Percentiles rank a stretch among this genome's conserved stretches.
Evolutionary conservation across 2,329 filamentous ascomycete species (phyloP).

Genomic region (Nemania bipapillata): DNA sequence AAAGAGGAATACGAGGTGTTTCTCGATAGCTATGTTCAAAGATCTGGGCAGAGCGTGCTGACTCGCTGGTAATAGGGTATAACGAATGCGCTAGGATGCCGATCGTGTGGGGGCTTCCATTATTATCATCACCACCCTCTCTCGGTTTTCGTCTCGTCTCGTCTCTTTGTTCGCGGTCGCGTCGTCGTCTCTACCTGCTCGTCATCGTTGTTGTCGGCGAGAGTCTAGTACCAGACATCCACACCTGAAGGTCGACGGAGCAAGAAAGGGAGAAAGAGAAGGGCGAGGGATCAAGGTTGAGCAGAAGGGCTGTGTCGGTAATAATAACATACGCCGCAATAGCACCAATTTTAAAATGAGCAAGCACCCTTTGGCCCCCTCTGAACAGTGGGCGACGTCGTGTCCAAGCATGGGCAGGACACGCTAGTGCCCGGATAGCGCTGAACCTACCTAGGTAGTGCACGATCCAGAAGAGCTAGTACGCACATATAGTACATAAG

Average conservation of each 20-base stretch:
- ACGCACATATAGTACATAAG: too few relatives aligned
- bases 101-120: conserved; percentile 50
- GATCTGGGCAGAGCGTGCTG: conserved; percentile 47
- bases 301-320: conserved; percentile 33
- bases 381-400: conserved; percentile 27
- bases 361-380: conserved; percentile 33
- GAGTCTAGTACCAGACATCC: conserved; percentile 40
- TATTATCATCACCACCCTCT: conserved; percentile 45
- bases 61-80: conserved; percentile 45
- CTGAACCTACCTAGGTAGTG: too few relatives aligned
- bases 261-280: conserved; percentile 25
- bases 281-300: conserved; percentile 11
- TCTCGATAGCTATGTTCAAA: conserved; percentile 43
- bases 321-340: conserved; percentile 39
- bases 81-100: conserved; percentile 48
- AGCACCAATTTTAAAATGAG: conserved; percentile 50
- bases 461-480: too few relatives aligned
- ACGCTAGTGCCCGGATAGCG: too few relatives aligned
- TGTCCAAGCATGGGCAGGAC: conserved; percentile 9
- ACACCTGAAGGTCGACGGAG: conserved; percentile 31
- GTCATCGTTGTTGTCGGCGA: conserved; percentile 46
- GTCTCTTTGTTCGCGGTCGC: conserved; percentile 39
- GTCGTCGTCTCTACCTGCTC: conserved; percentile 46
- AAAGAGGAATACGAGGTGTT: conserved; percentile 51
- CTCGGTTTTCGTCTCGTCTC: conserved; percentile 32